phyloP scores from a whole-genome alignment of 2,329 filamentous ascomycete species.

The Madurella mycetomatis region DNA sequence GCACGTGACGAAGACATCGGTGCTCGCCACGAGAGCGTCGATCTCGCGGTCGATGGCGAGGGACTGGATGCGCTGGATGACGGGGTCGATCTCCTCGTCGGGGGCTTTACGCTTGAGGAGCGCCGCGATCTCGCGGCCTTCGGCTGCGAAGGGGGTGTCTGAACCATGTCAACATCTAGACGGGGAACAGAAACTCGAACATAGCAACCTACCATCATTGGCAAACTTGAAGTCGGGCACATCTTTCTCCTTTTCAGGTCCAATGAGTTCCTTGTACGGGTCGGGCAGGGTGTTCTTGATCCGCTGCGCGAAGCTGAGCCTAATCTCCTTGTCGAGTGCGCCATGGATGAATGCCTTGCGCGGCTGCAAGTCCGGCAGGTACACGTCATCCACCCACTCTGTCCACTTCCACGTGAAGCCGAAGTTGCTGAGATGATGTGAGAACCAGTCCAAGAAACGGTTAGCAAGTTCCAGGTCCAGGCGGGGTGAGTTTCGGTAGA shows the following conservation, averaged over 20 bases:
- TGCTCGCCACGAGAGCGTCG: slow-evolving; percentile 79
- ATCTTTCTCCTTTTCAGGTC: slow-evolving; percentile 86
- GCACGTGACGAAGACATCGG: slow-evolving; percentile 88
- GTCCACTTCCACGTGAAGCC: slow-evolving; percentile 99
- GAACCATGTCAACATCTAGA: slow-evolving; percentile 2
- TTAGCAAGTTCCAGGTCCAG: slow-evolving; percentile 85
- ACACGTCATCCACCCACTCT: slow-evolving; percentile 88
- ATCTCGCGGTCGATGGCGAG: slow-evolving; percentile 66
- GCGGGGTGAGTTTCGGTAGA: slow-evolving; percentile 76
- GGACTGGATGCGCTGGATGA: slow-evolving; percentile 77
- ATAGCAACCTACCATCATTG: slow-evolving; percentile 56
- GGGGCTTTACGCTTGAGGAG: slow-evolving; percentile 79
- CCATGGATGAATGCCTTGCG: slow-evolving; percentile 91
- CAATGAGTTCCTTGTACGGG: slow-evolving; percentile 77
- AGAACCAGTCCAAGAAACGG: slow-evolving; percentile 95
- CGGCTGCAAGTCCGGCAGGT: slow-evolving; percentile 71
- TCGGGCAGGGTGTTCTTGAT: slow-evolving; percentile 91
- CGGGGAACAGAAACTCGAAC: neutral
- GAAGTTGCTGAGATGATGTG: slow-evolving; percentile 97
- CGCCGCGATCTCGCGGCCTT: slow-evolving; percentile 76
- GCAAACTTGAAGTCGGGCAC: slow-evolving; percentile 93
- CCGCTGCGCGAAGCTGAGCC: slow-evolving; percentile 90
- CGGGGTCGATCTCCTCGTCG: slow-evolving; percentile 78
- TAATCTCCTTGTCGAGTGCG: slow-evolving; percentile 92
- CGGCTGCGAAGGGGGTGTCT: slow-evolving; percentile 76